Evolutionary conservation across 1,284 basidiomycete genomes (phyloP), one percentile per base, ranked within the genome.

Genomic region (Puccinia horiana): DNA sequence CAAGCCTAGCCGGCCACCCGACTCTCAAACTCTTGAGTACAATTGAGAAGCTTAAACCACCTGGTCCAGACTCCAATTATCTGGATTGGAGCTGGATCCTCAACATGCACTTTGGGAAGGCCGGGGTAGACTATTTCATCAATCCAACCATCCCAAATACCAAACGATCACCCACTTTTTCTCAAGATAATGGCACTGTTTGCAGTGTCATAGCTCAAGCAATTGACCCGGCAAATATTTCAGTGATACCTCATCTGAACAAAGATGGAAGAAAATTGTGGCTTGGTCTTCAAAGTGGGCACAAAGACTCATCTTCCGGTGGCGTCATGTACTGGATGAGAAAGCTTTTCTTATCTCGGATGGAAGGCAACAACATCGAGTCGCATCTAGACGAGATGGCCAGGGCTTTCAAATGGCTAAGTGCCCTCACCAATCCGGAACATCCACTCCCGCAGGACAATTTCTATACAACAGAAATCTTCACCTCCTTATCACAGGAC

Each of bases 171-270:
- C 74, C 74, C 1, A 54, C 11, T 32, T 74, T 40, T 40, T 11
- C 47, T 1, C 6, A n/a, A 11, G 49, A 74, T 29, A 74, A 74
- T n/a, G 44, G 44, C 8, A 47, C 72, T 20, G 72, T 56, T 0
- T 63, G 58, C 26, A 26, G 58, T 8, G 58, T 63, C 11, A 63
- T 63, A 6, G 26, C 58, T 3, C n/a, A 26, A 42, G 40, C 40
- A 8, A 72, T 72, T n/a, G 20, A 72, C n/a, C 69, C 69, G 26
- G 18, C 35, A 2, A 75, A 75, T 49, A 54, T 75, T 58, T 5
- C 5, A 11, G 8, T 37, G n/a, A 32, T 74, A 3, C 26, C 2
- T 5, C 72, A 49, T 14, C n/a, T 52, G 2, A 52, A 42, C 8
- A 8, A 20, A 4, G 72, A 74, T 29, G 40, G 44, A 8, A 20